These are phyloP conservation scores for Aureobasidium sp. DNA, from an alignment of 2,329 filamentous ascomycete species.

Conservation along the genomic window DNA sequence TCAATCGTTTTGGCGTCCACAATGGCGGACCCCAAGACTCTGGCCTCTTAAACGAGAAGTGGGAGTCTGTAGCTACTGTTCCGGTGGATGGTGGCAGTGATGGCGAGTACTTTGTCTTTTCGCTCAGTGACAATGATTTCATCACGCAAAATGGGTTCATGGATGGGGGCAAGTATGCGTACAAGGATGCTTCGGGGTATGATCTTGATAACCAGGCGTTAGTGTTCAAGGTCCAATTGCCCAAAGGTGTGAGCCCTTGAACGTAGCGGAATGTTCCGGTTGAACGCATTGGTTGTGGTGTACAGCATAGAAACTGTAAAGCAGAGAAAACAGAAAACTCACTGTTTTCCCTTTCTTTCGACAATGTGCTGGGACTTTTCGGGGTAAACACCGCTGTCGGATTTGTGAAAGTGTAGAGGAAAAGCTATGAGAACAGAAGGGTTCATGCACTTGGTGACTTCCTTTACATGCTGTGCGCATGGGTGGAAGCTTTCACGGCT, in stretches of 20 bases:
- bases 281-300: too few relatives aligned
- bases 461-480: too few relatives aligned
- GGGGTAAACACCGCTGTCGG: too few relatives aligned
- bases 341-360: too few relatives aligned
- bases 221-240: constrained; percentile 53
- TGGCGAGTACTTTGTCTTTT: constrained; percentile 61
- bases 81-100: constrained; percentile 45
- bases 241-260: constrained; percentile 24
- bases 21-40: constrained; percentile 58
- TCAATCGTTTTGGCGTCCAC: constrained; percentile 59
- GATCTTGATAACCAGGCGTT: constrained; percentile 56
- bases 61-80: constrained; percentile 61
- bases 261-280: background rate
- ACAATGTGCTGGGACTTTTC: too few relatives aligned
- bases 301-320: too few relatives aligned
- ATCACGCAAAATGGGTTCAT: constrained; percentile 60
- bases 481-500: too few relatives aligned
- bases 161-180: constrained; percentile 51
- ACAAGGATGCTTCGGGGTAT: constrained; percentile 51
- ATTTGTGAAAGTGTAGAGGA: too few relatives aligned
- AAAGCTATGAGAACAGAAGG: too few relatives aligned
- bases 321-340: too few relatives aligned
- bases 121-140: constrained; percentile 66
- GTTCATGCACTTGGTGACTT: too few relatives aligned
- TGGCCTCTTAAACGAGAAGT: constrained; percentile 65